Evolutionary conservation across 495 filamentous ascomycete genomes (phyloP).

Genomic region (Aspergillus biplanus): DNA sequence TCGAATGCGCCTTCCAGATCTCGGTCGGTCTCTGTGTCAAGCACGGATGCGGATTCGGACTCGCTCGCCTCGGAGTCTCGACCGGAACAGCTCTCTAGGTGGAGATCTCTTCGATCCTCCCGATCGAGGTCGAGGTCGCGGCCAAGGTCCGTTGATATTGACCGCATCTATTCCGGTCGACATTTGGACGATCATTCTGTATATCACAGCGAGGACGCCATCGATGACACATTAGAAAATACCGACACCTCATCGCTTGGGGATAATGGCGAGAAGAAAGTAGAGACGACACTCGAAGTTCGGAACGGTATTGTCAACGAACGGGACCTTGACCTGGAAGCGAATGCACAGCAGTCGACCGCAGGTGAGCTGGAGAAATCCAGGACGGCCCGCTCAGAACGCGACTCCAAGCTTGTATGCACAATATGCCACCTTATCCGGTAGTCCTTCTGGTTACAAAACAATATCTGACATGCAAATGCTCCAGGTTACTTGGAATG

Average conservation of each 20-base stretch:
- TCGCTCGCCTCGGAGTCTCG: slow-evolving; percentile 15
- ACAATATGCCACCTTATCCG: background rate
- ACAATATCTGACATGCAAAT: slow-evolving; percentile 10
- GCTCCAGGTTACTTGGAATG: slow-evolving; percentile 55
- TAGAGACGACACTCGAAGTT: slow-evolving; percentile 30
- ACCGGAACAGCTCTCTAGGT: slow-evolving; percentile 2
- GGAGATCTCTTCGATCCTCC: background rate
- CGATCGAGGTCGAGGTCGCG: slow-evolving; percentile 23
- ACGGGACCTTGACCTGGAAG: slow-evolving; percentile 37
- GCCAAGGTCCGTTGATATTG: slow-evolving; percentile 22
- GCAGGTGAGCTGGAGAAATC: slow-evolving; percentile 30
- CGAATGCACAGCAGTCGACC: slow-evolving; percentile 9
- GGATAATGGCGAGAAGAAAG: slow-evolving; percentile 11
- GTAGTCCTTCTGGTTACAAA: background rate
- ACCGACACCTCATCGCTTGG: slow-evolving; percentile 12
- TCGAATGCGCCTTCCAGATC: slow-evolving; percentile 61
- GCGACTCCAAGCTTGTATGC: slow-evolving; percentile 36
- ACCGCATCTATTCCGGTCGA: slow-evolving; percentile 35
- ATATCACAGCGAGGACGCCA: slow-evolving; percentile 36
- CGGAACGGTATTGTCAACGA: slow-evolving; percentile 36
- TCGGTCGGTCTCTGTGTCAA: slow-evolving; percentile 21
- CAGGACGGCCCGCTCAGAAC: slow-evolving; percentile 26
- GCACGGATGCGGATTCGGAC: slow-evolving; percentile 22
- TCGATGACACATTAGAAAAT: background rate
- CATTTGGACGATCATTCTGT: slow-evolving; percentile 44